Conservation (phyloP, 2,329 filamentous ascomycete species). For the Paracorniculantispora psalliotae region DNA sequence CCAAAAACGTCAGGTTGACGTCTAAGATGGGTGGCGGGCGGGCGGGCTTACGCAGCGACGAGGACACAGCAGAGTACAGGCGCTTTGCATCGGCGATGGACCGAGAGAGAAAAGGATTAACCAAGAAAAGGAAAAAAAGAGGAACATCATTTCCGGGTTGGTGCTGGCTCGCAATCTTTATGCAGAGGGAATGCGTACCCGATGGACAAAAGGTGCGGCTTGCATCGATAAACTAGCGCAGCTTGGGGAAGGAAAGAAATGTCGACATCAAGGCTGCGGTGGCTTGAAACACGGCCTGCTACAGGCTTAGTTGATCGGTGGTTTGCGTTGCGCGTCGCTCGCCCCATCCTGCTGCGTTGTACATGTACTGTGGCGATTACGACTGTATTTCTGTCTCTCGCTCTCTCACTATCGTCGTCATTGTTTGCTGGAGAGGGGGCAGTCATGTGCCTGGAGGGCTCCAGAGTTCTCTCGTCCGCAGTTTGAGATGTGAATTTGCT, state of each 20-base stretch:
- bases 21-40: not conserved
- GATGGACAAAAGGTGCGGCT: not conserved
- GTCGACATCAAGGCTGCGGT: not conserved
- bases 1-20: not conserved
- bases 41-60: not conserved
- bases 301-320: not conserved
- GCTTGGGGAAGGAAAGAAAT: no score
- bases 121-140: no score
- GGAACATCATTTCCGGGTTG: no score
- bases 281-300: constrained; percentile 10
- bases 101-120: not conserved
- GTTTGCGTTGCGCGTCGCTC: not conserved
- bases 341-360: not conserved
- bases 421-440: no score
- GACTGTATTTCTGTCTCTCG: no score
- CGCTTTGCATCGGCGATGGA: constrained; percentile 4
- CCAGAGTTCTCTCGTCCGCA: no score
- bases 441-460: no score
- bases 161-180: not conserved
- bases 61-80: not conserved
- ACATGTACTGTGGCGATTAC: not conserved
- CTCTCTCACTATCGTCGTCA: no score
- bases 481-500: no score
- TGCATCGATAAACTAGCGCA: no score
- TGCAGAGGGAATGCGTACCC: constrained; percentile 1